These are phyloP conservation scores for Claviceps purpurea DNA, from an alignment of 2,329 filamentous ascomycete genomes.

Conservation along the genomic window DNA sequence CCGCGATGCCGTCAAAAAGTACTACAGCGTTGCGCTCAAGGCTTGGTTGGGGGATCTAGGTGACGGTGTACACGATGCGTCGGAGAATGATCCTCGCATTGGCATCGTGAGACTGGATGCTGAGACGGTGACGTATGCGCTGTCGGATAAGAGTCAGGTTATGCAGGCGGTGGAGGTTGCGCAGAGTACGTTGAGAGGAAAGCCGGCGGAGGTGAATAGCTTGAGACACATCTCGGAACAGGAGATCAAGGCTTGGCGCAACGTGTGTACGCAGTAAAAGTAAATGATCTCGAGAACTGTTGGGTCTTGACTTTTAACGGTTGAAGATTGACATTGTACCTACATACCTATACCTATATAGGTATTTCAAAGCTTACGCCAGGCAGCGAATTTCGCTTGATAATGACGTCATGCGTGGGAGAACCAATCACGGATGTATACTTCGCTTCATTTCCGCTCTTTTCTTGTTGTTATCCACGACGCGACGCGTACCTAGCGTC, in stretches of 20 bases:
- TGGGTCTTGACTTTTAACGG: no score
- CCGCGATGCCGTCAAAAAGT: slow-evolving; percentile 52
- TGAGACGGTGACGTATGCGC: slow-evolving; percentile 57
- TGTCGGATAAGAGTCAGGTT: slow-evolving; percentile 48
- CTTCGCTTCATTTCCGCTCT: no score
- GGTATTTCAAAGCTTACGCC: no score
- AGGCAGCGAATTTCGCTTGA: no score
- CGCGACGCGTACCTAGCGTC: no score
- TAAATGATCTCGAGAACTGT: neutral
- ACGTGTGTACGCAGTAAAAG: neutral
- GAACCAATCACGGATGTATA: no score
- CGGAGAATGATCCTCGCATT: slow-evolving; percentile 68
- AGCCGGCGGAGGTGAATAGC: slow-evolving; percentile 59
- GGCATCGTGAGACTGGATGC: slow-evolving; percentile 67
- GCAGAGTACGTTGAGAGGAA: slow-evolving; percentile 61
- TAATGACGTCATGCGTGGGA: no score
- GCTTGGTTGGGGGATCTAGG: slow-evolving; percentile 79
- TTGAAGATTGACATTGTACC: no score
- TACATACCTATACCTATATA: no score
- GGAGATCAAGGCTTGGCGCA: slow-evolving; percentile 49
- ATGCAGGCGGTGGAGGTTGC: slow-evolving; percentile 57
- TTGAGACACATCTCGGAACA: slow-evolving; percentile 56
- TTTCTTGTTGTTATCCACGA: no score
- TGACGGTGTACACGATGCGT: slow-evolving; percentile 72
- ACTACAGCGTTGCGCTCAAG: slow-evolving; percentile 62